Conservation (phyloP, 2,329 filamentous ascomycete species). For the Alternaria solani region DNA sequence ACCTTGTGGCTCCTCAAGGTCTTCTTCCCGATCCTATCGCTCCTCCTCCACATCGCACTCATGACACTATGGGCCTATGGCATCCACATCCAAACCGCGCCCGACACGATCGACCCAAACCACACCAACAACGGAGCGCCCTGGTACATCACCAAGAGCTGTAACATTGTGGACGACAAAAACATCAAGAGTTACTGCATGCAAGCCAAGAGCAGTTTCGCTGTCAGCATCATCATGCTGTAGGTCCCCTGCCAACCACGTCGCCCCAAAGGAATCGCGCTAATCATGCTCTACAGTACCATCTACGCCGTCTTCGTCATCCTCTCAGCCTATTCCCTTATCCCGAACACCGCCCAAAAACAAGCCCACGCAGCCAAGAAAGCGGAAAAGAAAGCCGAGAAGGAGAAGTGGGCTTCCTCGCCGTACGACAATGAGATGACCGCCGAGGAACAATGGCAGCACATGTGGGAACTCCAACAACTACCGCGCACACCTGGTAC, state of each 20-base stretch:
- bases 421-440: slow-evolving; percentile 45
- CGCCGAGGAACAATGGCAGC: slow-evolving; percentile 52
- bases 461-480: slow-evolving; percentile 54
- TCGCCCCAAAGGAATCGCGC: neutral
- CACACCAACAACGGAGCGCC: slow-evolving; percentile 69
- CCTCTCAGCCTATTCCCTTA: slow-evolving; percentile 65
- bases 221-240: slow-evolving; percentile 71
- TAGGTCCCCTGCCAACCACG: slow-evolving; percentile 55
- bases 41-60: slow-evolving; percentile 66
- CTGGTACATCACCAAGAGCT: slow-evolving; percentile 80
- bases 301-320: slow-evolving; percentile 68
- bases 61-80: slow-evolving; percentile 70
- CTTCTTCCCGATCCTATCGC: slow-evolving; percentile 71
- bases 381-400: slow-evolving; percentile 48
- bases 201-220: slow-evolving; percentile 73
- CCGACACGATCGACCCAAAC: slow-evolving; percentile 72
- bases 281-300: slow-evolving; percentile 52
- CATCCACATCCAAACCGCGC: slow-evolving; percentile 74
- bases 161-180: slow-evolving; percentile 65
- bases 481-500: slow-evolving; percentile 47
- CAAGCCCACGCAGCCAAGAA: slow-evolving; percentile 31
- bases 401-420: slow-evolving; percentile 44
- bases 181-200: slow-evolving; percentile 67
- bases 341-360: slow-evolving; percentile 51
- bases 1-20: slow-evolving; percentile 74